Evolutionary conservation across 495 filamentous ascomycete species (phyloP).

Genomic region (Hypoxylon rickii): DNA sequence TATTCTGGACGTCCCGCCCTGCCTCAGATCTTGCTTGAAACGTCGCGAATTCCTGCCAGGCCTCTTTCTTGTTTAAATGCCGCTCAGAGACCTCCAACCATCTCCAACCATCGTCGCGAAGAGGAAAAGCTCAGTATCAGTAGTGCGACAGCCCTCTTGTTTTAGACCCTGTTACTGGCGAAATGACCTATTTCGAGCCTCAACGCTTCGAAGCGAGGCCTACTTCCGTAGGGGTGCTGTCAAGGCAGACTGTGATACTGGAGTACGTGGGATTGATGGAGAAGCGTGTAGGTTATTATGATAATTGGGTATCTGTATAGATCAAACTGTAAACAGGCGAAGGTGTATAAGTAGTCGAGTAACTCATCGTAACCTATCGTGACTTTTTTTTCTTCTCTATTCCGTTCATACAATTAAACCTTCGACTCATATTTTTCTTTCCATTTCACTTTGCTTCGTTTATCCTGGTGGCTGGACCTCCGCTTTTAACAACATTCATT

Average conservation of each 20-base stretch:
- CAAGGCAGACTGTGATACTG: not conserved
- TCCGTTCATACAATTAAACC: constrained; percentile 15
- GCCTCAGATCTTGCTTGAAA: constrained; percentile 34
- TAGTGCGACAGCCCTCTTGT: constrained; percentile 15
- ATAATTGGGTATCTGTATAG: not conserved
- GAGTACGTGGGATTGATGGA: not conserved
- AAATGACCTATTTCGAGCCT: constrained; percentile 18
- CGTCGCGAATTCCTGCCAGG: constrained; percentile 34
- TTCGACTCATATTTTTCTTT: constrained; percentile 22
- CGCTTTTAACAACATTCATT: constrained; percentile 24
- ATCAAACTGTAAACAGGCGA: not conserved
- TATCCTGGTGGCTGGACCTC: constrained; percentile 29
- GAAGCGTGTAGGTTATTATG: not conserved
- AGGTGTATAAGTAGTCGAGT: constrained; percentile 27
- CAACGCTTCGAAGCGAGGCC: constrained; percentile 3
- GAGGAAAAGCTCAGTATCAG: constrained; percentile 5
- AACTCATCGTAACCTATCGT: constrained; percentile 13
- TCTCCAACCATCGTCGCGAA: constrained; percentile 5
- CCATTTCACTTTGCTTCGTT: constrained; percentile 19
- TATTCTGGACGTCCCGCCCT: constrained; percentile 31
- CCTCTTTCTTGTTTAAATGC: constrained; percentile 9
- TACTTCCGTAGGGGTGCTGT: constrained; percentile 4
- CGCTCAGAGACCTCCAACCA: too few species aligned
- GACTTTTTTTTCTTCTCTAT: constrained; percentile 25
- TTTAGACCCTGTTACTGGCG: constrained; percentile 25